phyloP scores from a whole-genome alignment of 2,329 filamentous ascomycete species.

The Erysiphe pulchra region DNA sequence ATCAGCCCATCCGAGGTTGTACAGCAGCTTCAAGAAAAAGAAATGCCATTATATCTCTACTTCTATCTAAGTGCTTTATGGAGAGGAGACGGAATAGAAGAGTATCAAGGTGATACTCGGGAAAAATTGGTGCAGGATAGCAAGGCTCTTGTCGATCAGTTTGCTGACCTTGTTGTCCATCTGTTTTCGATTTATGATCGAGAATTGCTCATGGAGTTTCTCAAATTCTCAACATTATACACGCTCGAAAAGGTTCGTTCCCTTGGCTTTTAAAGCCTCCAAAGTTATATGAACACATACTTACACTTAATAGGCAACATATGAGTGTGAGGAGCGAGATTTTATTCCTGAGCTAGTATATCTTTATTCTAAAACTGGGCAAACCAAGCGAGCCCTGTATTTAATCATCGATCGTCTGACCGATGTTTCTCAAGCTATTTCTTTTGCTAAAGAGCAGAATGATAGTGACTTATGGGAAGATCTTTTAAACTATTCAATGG shows the following conservation, averaged over 20 bases:
- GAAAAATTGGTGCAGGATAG: constrained; percentile 32
- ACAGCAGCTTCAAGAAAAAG: constrained; percentile 42
- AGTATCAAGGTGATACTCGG: constrained; percentile 25
- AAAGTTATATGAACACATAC: neutral
- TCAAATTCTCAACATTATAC: constrained; percentile 66
- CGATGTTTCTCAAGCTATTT: constrained; percentile 78
- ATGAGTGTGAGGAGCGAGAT: constrained; percentile 54
- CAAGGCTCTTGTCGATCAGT: constrained; percentile 51
- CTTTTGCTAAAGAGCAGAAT: constrained; percentile 80
- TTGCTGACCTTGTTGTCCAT: constrained; percentile 65
- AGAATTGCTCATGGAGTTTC: constrained; percentile 57
- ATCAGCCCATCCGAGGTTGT: constrained; percentile 58
- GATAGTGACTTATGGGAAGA: constrained; percentile 90
- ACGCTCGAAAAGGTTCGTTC: constrained; percentile 44
- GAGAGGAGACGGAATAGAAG: constrained; percentile 41
- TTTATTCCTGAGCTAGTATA: constrained; percentile 90
- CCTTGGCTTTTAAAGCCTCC: neutral
- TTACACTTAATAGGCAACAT: constrained; percentile 25
- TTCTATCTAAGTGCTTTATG: constrained; percentile 80
- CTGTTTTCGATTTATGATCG: constrained; percentile 72
- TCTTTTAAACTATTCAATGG: constrained; percentile 85
- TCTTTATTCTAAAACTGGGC: constrained; percentile 79
- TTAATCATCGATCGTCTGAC: constrained; percentile 84
- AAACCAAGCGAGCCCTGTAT: constrained; percentile 73
- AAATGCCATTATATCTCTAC: constrained; percentile 53